Base-by-base conservation (phyloP, 805 yeast species). In the Yarrowia deformans region DNA sequence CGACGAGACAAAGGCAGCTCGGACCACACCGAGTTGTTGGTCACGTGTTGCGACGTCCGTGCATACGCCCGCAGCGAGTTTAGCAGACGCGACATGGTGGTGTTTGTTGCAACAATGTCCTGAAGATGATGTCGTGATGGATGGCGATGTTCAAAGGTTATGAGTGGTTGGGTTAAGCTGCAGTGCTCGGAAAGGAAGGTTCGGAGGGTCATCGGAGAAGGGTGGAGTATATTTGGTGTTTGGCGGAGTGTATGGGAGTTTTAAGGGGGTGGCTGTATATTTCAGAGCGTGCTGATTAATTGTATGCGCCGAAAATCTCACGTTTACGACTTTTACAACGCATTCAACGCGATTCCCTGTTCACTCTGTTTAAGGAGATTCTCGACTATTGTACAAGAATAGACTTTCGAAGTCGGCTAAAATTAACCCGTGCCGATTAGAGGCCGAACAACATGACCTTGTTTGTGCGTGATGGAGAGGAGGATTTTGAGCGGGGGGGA, bases 1-100 rank as follows among this genome's bases (percentile, higher is more conserved):
- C 97, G 82, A 69, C 98, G 81, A 8, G 82, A 73, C 0, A 84
- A 76, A 0, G 97, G 97, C 10, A 90, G 74, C 40, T 77, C 77
- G 75, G 85, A 84, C 83, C 97, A 80, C 18, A 76, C 70, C 8
- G 77, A 75, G 55, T 69, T 23, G 67, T 29, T 37, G 52, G 66
- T 35, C 70, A 67, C 32, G 71, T 70, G 18, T 13, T 66, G 69
- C 56, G 64, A 69, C 29, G 70, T 56, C 9, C 71, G 69, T 16
- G 72, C 69, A 18, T 68, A 58, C n/a, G 55, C 48, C 45, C 54
- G 29, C 40, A 68, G 39, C 45, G 68, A 60, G 58, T 58, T 43
- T 60, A 66, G 39, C 34, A 63, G 45, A 8, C 56, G 68, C 39
- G 68, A 48, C 68, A 63, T 63, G 46, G 46, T 40, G 43, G 19